phyloP scores from a whole-genome alignment of 495 filamentous ascomycete species.

The Glonium stellatum region DNA sequence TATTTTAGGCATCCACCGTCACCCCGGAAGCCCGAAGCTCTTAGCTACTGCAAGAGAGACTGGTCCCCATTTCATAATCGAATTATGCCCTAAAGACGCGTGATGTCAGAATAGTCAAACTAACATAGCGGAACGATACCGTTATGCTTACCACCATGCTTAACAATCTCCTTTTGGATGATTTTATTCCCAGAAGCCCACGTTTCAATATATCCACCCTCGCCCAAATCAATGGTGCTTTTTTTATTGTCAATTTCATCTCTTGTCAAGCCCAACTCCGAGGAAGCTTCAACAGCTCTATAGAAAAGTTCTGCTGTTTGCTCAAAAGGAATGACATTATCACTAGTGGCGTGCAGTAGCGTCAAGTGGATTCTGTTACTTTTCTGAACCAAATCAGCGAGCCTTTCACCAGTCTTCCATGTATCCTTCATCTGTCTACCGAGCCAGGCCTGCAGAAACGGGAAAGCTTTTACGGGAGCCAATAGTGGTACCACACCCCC shows the following conservation, averaged over 20 bases:
- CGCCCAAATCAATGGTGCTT: constrained; percentile 21
- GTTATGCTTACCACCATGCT: constrained; percentile 24
- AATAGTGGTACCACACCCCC: constrained; percentile 18
- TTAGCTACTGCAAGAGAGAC: constrained; percentile 14
- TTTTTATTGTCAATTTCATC: constrained; percentile 3
- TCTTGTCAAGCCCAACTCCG: not conserved
- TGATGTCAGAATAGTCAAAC: not conserved
- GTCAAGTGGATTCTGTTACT: constrained; percentile 10
- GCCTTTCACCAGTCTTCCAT: constrained; percentile 16
- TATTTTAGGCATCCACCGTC: too few relatives aligned
- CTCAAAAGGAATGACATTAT: constrained; percentile 24
- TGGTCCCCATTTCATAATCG: constrained; percentile 28
- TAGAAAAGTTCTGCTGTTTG: constrained; percentile 22
- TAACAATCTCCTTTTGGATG: constrained; percentile 25
- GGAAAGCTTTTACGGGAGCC: constrained; percentile 20
- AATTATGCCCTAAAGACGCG: constrained; percentile 27
- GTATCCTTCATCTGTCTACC: constrained; percentile 21
- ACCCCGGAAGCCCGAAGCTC: constrained; percentile 12
- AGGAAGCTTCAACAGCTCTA: constrained; percentile 8
- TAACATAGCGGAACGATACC: not conserved
- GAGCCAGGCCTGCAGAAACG: constrained; percentile 21
- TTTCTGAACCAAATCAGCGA: constrained; percentile 8
- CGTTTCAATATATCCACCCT: constrained; percentile 17
- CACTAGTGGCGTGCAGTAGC: constrained; percentile 22
- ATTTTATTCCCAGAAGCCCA: constrained; percentile 13